Base-by-base conservation (phyloP, 129 eudicot genomes). In the Tagetes patula region DNA sequence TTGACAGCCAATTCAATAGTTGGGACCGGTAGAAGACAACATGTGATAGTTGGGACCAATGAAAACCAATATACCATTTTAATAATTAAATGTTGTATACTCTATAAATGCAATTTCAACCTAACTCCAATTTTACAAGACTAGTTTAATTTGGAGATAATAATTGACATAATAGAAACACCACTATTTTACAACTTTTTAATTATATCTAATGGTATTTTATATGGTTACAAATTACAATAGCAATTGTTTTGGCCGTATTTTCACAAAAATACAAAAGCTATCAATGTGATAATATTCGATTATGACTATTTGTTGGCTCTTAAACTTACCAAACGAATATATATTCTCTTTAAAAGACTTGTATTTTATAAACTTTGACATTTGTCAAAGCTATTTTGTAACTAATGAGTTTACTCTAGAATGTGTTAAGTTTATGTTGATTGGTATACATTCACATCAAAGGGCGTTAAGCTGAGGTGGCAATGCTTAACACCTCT, bases 21-120 rank as follows among this genome's bases (percentile, higher is more conserved):
- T n/a, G n/a, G n/a, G n/a, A n/a, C n/a, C n/a, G n/a, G n/a, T n/a
- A n/a, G n/a, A n/a, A n/a, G n/a, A n/a, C n/a, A n/a, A n/a, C n/a
- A n/a, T n/a, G n/a, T n/a, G n/a, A n/a, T n/a, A n/a, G n/a, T n/a
- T n/a, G n/a, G n/a, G n/a, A n/a, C n/a, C n/a, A n/a, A n/a, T n/a
- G n/a, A n/a, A n/a, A n/a, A n/a, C n/a, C n/a, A n/a, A n/a, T n/a
- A n/a, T n/a, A n/a, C n/a, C n/a, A n/a, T n/a, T n/a, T n/a, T n/a
- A n/a, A n/a, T n/a, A n/a, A n/a, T 65, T 42, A 10, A 56, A 5
- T 45, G 47, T 75, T 75, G 27, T 60, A 32, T 32, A 45, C 34
- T 33, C 58, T 13, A 41, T 37, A 20, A 14, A 52, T 62, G 56
- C 77, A 78, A 62, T 34, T 71, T 62, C 67, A 60, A 60, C 76